phyloP scores from a whole-genome alignment of 2,329 filamentous ascomycete species.

The Talaromyces funiculosus region DNA sequence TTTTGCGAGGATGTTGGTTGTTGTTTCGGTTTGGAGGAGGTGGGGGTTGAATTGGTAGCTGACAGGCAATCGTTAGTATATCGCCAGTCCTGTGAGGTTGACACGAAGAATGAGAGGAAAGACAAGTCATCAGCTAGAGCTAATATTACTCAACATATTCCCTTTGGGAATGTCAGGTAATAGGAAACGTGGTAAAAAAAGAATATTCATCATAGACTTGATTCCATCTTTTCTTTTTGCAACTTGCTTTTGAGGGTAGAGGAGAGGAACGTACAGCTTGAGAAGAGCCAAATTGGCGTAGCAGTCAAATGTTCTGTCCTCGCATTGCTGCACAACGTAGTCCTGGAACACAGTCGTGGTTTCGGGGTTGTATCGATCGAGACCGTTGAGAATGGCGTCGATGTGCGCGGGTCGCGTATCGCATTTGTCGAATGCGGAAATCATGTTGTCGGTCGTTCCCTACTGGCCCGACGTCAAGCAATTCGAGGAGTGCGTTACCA shows the following conservation, averaged over 20 bases:
- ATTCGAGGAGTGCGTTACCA: no score
- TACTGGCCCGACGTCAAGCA: background rate
- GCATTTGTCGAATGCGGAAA: constrained; percentile 70
- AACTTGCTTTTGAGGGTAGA: background rate
- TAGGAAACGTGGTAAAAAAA: constrained; percentile 81
- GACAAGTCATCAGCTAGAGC: constrained; percentile 61
- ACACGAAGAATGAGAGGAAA: background rate
- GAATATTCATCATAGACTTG: constrained; percentile 62
- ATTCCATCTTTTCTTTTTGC: background rate
- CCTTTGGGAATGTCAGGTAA: constrained; percentile 69
- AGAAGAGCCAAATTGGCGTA: constrained; percentile 94
- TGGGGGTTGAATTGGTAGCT: constrained; percentile 99
- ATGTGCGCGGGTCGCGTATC: constrained; percentile 89
- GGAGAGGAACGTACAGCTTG: constrained; percentile 68
- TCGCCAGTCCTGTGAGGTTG: background rate
- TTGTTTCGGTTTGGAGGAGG: constrained; percentile 91
- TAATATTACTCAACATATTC: constrained; percentile 69
- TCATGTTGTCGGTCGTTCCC: constrained; percentile 18
- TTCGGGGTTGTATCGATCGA: constrained; percentile 98
- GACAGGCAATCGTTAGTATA: background rate
- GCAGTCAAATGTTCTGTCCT: constrained; percentile 87
- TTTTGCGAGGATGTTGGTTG: constrained; percentile 99
- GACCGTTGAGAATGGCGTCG: constrained; percentile 87
- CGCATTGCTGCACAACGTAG: constrained; percentile 92
- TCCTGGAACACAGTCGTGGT: constrained; percentile 89